These are phyloP conservation scores for Aureobasidium sp. DNA, from an alignment of 2,329 filamentous ascomycete genomes.

Conservation along the genomic window DNA sequence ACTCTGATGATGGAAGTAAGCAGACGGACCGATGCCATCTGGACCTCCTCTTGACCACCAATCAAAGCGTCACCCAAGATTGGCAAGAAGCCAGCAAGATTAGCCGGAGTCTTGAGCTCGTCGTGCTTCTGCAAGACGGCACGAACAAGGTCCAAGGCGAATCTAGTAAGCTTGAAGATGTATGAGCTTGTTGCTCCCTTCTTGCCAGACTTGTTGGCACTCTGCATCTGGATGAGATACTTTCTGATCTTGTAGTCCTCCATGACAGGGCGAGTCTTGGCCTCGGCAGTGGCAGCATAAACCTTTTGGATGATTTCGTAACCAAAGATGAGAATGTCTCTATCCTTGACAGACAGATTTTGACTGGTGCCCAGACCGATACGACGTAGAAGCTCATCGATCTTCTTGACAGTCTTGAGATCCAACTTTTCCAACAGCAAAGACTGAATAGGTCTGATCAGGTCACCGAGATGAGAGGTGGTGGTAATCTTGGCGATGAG, in stretches of 20 bases:
- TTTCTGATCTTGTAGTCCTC: conserved; percentile 58
- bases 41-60: conserved; percentile 83
- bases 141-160: conserved; percentile 80
- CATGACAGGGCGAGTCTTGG: conserved; percentile 28
- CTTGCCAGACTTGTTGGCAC: conserved; percentile 65
- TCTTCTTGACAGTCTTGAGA: conserved; percentile 74
- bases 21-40: conserved; percentile 79
- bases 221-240: conserved; percentile 72
- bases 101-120: conserved; percentile 67
- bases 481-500: conserved; percentile 78
- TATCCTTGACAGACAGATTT: conserved; percentile 70
- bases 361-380: conserved; percentile 76
- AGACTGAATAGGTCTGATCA: conserved; percentile 71
- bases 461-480: conserved; percentile 62
- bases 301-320: conserved; percentile 89
- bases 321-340: conserved; percentile 85
- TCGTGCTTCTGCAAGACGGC: conserved; percentile 82
- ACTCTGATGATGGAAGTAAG: conserved; percentile 79
- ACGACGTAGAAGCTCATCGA: conserved; percentile 79
- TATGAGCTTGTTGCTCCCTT: conserved; percentile 69
- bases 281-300: conserved; percentile 48
- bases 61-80: conserved; percentile 83
- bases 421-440: conserved; percentile 80
- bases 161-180: conserved; percentile 79
- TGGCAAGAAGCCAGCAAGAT: conserved; percentile 78